Percentiles rank a stretch among this genome's conserved stretches.
These are phyloP conservation scores for Oryza coarctata DNA, from an alignment of 176 grass and related monocot genomes.

Conservation along the genomic window DNA sequence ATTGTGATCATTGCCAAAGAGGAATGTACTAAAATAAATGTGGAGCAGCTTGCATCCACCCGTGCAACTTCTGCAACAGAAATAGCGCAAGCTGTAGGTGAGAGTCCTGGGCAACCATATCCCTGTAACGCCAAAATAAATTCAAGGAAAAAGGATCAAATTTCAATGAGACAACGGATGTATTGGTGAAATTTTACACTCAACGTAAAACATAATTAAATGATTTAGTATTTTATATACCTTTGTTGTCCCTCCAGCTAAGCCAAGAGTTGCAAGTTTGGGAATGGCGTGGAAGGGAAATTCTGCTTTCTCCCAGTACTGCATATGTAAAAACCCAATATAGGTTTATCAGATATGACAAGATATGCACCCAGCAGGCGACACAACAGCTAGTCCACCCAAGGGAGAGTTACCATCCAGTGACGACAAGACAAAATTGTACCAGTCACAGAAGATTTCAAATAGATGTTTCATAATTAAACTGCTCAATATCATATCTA, in stretches of 20 bases:
- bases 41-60: slow-evolving; percentile 90
- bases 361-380: not conserved
- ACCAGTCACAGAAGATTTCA: slow-evolving; percentile 12
- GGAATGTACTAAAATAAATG: slow-evolving; percentile 90
- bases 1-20: slow-evolving; percentile 84
- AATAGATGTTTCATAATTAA: not conserved
- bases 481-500: not conserved
- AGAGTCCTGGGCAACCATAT: slow-evolving; percentile 80
- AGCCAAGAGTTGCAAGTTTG: slow-evolving; percentile 57
- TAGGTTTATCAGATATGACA: not conserved
- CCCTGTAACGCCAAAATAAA: slow-evolving; percentile 40
- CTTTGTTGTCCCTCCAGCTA: slow-evolving; percentile 77
- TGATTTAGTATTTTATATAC: slow-evolving; percentile 24
- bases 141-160: not conserved
- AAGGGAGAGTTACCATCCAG: slow-evolving; percentile 23
- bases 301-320: slow-evolving; percentile 92
- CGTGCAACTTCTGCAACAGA: slow-evolving; percentile 79
- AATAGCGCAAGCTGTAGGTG: slow-evolving; percentile 65
- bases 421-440: not conserved
- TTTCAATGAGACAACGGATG: not conserved
- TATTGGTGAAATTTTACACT: not conserved
- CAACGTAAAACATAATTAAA: not conserved
- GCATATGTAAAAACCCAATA: slow-evolving; percentile 20
- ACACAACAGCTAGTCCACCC: not conserved
- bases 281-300: slow-evolving; percentile 82